phyloP scores from a whole-genome alignment of 805 yeast genomes.

The Candida alai region DNA sequence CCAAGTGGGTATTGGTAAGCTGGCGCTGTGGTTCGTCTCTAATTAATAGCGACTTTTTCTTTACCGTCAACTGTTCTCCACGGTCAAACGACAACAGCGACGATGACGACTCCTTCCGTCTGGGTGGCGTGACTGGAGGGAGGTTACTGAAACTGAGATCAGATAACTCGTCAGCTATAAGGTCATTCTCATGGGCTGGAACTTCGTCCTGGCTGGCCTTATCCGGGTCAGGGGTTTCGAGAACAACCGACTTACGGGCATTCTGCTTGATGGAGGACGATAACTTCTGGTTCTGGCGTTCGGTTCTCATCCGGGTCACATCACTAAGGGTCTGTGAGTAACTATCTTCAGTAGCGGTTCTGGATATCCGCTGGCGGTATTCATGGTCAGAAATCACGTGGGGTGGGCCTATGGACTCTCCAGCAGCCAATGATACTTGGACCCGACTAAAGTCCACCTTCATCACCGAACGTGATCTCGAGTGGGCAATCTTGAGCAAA shows the following conservation, averaged over 20 bases:
- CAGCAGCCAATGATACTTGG: constrained; percentile 3
- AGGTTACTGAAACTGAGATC: constrained; percentile 6
- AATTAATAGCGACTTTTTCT: constrained; percentile 23
- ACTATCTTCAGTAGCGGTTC: constrained; percentile 26
- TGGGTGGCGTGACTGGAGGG: neutral
- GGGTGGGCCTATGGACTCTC: no score
- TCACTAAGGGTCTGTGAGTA: constrained; percentile 71
- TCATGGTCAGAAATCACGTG: no score
- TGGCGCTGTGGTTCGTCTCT: constrained; percentile 38
- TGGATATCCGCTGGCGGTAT: neutral
- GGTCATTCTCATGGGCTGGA: constrained; percentile 11
- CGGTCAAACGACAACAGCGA: constrained; percentile 9
- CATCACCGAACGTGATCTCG: constrained; percentile 66
- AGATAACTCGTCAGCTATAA: constrained; percentile 12
- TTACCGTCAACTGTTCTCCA: constrained; percentile 22
- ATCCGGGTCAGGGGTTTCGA: constrained; percentile 59
- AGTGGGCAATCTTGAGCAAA: constrained; percentile 77
- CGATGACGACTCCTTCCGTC: constrained; percentile 3
- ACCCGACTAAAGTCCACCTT: constrained; percentile 12
- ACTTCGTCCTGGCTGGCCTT: constrained; percentile 21
- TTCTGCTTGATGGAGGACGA: constrained; percentile 52
- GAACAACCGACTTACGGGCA: constrained; percentile 61
- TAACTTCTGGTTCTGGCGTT: constrained; percentile 61
- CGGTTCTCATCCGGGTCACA: constrained; percentile 69
- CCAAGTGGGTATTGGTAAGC: constrained; percentile 37